These are phyloP conservation scores for Solanum hybrid DNA, from an alignment of 305 asterid species.

Conservation along the genomic window DNA sequence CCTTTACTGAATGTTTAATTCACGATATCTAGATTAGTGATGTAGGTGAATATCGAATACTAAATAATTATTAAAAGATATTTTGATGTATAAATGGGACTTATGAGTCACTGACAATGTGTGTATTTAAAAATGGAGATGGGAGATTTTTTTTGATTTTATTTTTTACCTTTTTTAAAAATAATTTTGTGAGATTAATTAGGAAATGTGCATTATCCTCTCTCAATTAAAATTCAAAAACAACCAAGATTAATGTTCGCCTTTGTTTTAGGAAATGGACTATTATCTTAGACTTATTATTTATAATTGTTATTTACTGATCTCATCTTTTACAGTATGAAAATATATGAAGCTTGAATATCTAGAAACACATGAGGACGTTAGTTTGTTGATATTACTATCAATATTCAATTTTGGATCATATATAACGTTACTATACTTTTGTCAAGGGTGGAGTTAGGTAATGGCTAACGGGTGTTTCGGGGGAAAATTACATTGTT, in stretches of 20 bases:
- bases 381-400: no score
- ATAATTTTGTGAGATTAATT: neutral
- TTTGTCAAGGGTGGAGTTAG: neutral
- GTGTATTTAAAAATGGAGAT: neutral
- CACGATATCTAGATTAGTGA: accelerated
- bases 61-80: no score
- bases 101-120: neutral
- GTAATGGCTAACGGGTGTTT: neutral
- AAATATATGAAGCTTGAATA: neutral
- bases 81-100: neutral
- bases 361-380: neutral
- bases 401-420: neutral
- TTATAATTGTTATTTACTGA: no score
- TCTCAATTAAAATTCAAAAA: no score
- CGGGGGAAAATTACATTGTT: accelerated
- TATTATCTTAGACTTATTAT: no score
- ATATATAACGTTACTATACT: neutral
- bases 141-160: neutral
- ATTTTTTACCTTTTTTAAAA: neutral
- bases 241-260: neutral
- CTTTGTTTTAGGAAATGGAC: neutral
- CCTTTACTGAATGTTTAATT: neutral
- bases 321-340: no score
- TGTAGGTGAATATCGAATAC: neutral
- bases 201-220: neutral